Conservation (phyloP, 2,329 filamentous ascomycete species). For the Camptophora hylomeconis region DNA sequence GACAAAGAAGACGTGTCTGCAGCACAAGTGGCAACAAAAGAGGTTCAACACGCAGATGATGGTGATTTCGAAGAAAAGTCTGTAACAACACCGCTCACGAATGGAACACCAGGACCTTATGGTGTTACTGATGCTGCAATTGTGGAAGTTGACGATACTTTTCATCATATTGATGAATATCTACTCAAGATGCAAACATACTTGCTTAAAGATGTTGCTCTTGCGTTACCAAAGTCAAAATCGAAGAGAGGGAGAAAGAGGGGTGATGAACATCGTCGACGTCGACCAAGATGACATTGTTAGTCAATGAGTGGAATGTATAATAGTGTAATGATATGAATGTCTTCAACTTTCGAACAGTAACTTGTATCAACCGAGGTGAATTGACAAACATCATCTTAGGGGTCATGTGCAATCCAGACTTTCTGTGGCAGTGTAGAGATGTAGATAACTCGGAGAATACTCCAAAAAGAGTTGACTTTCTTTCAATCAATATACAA, state of each 20-base stretch:
- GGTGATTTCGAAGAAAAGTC: constrained; percentile 66
- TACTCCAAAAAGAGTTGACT: no score
- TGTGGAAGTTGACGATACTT: constrained; percentile 29
- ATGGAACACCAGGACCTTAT: constrained; percentile 21
- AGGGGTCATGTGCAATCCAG: no score
- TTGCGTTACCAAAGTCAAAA: constrained; percentile 35
- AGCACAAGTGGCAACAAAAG: constrained; percentile 75
- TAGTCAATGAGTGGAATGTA: no score
- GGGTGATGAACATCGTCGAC: constrained; percentile 33
- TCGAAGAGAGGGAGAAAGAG: constrained; percentile 35
- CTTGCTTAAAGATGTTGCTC: constrained; percentile 36
- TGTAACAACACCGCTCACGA: constrained; percentile 22
- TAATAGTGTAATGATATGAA: no score
- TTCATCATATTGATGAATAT: constrained; percentile 59
- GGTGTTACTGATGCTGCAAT: constrained; percentile 18
- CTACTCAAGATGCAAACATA: constrained; percentile 58
- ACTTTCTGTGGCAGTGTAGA: no score
- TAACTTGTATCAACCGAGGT: no score
- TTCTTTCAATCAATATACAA: no score
- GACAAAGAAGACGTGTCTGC: constrained; percentile 85
- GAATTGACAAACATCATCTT: no score
- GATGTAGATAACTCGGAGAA: no score
- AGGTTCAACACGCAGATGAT: constrained; percentile 71
- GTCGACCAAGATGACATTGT: constrained; percentile 18
- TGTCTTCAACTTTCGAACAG: no score